A percentile compares a stretch with the other conserved stretches of the same genome.
These are phyloP conservation scores for Cladophialophora immunda DNA, from an alignment of 2,329 filamentous ascomycete species.

Conservation along the genomic window DNA sequence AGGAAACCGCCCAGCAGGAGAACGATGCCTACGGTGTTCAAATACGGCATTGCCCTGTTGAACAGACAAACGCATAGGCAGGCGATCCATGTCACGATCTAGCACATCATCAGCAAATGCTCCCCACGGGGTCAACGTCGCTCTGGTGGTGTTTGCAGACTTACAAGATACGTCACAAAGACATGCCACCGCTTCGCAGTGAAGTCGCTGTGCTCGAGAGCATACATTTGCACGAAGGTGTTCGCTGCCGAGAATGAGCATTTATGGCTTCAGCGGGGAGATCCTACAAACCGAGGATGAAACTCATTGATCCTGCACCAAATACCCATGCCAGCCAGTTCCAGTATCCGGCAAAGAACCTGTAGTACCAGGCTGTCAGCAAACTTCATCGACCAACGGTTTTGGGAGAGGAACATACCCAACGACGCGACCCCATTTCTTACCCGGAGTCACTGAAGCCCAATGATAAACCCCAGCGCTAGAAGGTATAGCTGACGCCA, in stretches of 20 bases:
- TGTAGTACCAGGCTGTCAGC: slow-evolving; percentile 7
- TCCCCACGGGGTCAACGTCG: background rate
- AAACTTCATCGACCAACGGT: background rate
- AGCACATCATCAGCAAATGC: slow-evolving; percentile 21
- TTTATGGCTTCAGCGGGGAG: background rate
- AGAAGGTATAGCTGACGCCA: slow-evolving; percentile 69
- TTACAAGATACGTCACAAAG: slow-evolving; percentile 65
- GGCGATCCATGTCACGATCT: slow-evolving; percentile 36
- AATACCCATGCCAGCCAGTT: slow-evolving; percentile 66
- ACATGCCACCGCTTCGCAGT: slow-evolving; percentile 64
- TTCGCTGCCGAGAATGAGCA: slow-evolving; percentile 50
- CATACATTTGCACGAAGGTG: slow-evolving; percentile 68
- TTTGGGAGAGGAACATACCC: slow-evolving; percentile 43
- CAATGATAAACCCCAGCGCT: slow-evolving; percentile 69
- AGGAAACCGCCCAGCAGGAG: slow-evolving; percentile 57
- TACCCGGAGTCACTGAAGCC: slow-evolving; percentile 66
- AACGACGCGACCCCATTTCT: slow-evolving; percentile 61
- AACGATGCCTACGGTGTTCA: slow-evolving; percentile 55
- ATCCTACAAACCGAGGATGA: slow-evolving; percentile 57
- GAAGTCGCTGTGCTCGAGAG: slow-evolving; percentile 63
- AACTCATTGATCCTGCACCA: slow-evolving; percentile 66
- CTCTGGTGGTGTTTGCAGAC: background rate
- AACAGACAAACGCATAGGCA: slow-evolving; percentile 48
- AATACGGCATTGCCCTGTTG: slow-evolving; percentile 52
- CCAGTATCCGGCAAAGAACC: slow-evolving; percentile 55